Base-by-base conservation (phyloP, 1,284 basidiomycete species). In the Puccinia polysora region DNA sequence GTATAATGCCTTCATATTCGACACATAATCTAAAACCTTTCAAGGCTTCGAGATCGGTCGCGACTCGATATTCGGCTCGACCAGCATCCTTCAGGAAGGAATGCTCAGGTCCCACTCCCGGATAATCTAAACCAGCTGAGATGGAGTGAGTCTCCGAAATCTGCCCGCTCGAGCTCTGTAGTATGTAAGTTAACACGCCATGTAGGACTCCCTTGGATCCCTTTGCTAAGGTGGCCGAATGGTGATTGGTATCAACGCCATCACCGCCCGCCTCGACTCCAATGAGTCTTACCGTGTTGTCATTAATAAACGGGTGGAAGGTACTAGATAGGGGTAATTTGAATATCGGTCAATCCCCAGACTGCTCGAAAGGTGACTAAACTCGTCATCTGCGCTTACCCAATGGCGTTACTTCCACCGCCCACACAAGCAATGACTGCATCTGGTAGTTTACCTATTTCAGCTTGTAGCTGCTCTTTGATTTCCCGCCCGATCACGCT, bases 111-210 rank as follows among this genome's bases (percentile, higher is more conserved):
- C 96, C 96, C 65, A 98, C 96, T 77, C 91, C 79, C 74, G 83
- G 78, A 80, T 91, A 92, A 80, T 92, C 89, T 56, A 96, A 83
- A 45, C 95, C 96, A 63, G 96, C 95, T 77, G 90, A 93, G 81
- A 99, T 90, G 20, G 93, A 97, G 81, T 97, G 93, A 20, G 96
- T 97, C 80, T 97, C 93, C 76, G 89, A 87, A 78, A 99, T 94
- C 82, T 98, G 96, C 38, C 96, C 96, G 36, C 85, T 85, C 55
- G 84, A 79, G 23, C 30, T 20, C 81, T 98, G 96, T 18, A 98
- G 84, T 75, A 99, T 85, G 81, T 97, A 97, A 12, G 96, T 97
- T 76, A 89, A 84, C 32, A 94, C 92, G 73, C 96, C 96, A 81
- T 99, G 96, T 52, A 99, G 84, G 53, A 99, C 95, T 76, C 96